A percentile compares a stretch with the other conserved stretches of the same genome.
Conservation (phyloP, 1,284 basidiomycete genomes). For the Cystobasidium pallidum region DNA sequence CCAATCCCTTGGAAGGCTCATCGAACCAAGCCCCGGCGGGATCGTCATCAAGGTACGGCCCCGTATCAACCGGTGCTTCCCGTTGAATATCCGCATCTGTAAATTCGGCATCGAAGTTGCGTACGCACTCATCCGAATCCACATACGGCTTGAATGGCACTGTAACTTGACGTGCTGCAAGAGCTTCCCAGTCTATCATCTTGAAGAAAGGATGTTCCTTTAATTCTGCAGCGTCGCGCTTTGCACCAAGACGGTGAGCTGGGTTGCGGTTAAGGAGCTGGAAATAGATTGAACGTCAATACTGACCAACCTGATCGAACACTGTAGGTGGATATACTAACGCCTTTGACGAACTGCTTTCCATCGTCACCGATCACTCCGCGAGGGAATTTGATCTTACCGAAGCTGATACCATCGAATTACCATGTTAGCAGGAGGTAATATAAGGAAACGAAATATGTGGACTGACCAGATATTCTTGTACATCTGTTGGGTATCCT, state of each 20-base stretch:
- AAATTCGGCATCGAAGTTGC: constrained; percentile 98
- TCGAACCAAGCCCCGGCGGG: constrained; percentile 49
- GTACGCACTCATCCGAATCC: constrained; percentile 95
- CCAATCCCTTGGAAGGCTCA: constrained; percentile 55
- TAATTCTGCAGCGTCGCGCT: constrained; percentile 87
- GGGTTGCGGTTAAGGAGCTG: constrained; percentile 97
- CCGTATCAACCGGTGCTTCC: constrained; percentile 62
- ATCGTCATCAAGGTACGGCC: constrained; percentile 64
- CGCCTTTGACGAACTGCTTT: constrained; percentile 98
- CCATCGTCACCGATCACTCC: constrained; percentile 95
- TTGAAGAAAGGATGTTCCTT: constrained; percentile 97
- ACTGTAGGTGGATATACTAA: constrained; percentile 61
- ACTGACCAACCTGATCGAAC: background rate
- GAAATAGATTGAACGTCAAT: constrained; percentile 16
- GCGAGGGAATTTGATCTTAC: constrained; percentile 97
- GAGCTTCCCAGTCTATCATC: constrained; percentile 80
- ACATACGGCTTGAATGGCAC: constrained; percentile 98
- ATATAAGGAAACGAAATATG: too few species aligned
- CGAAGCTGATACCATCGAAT: constrained; percentile 58
- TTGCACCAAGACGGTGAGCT: constrained; percentile 89
- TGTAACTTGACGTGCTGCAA: constrained; percentile 86
- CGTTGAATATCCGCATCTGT: constrained; percentile 81
- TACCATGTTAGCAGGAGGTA: background rate
- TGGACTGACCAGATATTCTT: constrained; percentile 79
- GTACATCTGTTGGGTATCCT: constrained; percentile 99